Conservation (phyloP, 441 rosid genomes). For the Brassica hybrid region DNA sequence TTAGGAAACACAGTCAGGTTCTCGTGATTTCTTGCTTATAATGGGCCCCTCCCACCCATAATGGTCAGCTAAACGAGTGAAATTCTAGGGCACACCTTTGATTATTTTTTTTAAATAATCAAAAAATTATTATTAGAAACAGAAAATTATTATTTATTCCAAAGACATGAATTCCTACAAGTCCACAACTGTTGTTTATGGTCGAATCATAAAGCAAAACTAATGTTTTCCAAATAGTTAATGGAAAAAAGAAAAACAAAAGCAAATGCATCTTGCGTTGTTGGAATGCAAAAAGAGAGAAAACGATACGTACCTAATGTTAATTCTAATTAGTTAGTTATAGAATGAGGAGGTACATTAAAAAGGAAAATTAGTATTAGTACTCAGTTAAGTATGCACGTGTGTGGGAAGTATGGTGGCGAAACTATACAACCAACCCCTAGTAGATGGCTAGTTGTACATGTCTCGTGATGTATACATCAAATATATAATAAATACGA, state of each 20-base stretch:
- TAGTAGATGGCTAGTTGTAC: not conserved
- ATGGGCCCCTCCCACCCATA: not conserved
- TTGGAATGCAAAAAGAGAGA: conserved; percentile 5
- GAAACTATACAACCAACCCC: conserved; percentile 16
- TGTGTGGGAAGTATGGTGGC: conserved; percentile 24
- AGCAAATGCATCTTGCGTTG: conserved; percentile 29
- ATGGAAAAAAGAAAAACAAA: not conserved
- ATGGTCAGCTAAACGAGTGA: not conserved
- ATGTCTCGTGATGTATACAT: not conserved
- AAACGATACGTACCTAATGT: conserved; percentile 24
- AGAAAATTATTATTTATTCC: not conserved
- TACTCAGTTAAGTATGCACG: conserved; percentile 36
- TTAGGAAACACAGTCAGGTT: not conserved
- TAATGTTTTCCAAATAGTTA: not conserved
- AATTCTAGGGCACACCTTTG: not conserved
- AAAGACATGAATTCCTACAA: not conserved
- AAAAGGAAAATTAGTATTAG: not conserved
- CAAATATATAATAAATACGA: conserved; percentile 1
- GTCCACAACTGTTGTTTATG: not conserved
- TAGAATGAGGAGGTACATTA: too few relatives aligned
- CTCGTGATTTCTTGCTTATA: not conserved
- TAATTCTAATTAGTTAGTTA: not conserved
- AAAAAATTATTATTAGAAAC: not conserved
- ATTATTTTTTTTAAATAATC: not conserved
- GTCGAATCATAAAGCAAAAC: conserved; percentile 4